Evolutionary conservation across 768 basidiomycete species (phyloP).

Genomic region (Auricularia heimuer): DNA sequence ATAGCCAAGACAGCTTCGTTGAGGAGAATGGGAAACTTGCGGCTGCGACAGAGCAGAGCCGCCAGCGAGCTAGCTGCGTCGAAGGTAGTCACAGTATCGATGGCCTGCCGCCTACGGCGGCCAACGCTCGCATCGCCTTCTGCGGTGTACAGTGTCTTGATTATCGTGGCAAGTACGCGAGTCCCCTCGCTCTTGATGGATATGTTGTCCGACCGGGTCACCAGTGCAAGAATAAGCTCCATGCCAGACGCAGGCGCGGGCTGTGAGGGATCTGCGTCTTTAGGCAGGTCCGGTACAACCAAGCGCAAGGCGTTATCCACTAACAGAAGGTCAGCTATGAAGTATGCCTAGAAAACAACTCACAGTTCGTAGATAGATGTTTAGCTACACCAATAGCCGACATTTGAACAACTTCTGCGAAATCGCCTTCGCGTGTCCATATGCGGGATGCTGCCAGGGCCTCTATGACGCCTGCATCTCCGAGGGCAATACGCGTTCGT

Average conservation of each 20-base stretch:
- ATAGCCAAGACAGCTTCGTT: conserved; percentile 85
- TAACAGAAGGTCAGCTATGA: conserved; percentile 12
- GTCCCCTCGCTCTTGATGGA: conserved; percentile 85
- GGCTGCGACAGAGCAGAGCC: conserved; percentile 63
- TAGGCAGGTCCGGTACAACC: conserved; percentile 30
- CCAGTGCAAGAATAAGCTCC: conserved; percentile 61
- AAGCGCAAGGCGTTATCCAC: conserved; percentile 42
- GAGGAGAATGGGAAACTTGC: conserved; percentile 72
- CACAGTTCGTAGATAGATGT: conserved; percentile 76
- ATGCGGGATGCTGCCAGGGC: conserved; percentile 51
- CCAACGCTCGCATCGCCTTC: conserved; percentile 32
- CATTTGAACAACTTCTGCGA: conserved; percentile 80
- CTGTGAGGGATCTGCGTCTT: conserved; percentile 13
- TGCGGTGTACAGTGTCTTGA: conserved; percentile 51
- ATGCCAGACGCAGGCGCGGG: conserved; percentile 33
- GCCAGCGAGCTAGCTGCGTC: conserved; percentile 54
- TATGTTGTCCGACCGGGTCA: conserved; percentile 68
- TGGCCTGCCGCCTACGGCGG: conserved; percentile 42
- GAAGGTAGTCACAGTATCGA: conserved; percentile 39
- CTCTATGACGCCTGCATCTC: conserved; percentile 52
- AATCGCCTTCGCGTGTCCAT: conserved; percentile 66
- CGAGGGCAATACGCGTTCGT: conserved; percentile 49
- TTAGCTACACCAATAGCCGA: conserved; percentile 83
- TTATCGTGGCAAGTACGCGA: conserved; percentile 75
- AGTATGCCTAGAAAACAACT: conserved; percentile 14